Conservation (phyloP, 139 green algal genomes). For the Coelastrella sp. region DNA sequence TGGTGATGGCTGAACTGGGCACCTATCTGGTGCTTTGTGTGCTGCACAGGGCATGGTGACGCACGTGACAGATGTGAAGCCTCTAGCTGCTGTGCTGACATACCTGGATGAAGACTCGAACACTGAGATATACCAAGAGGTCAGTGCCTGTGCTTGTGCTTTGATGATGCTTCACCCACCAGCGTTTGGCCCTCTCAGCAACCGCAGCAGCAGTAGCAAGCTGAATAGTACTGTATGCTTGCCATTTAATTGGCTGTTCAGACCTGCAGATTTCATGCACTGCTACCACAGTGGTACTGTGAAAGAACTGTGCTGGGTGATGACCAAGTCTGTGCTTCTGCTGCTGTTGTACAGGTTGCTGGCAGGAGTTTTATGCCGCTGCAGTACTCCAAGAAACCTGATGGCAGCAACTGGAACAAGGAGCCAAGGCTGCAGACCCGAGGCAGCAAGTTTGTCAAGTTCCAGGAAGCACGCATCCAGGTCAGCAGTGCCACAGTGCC, state of each 20-base stretch:
- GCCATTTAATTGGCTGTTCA: neutral
- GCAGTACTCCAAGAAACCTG: slow-evolving; percentile 72
- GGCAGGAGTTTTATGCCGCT: slow-evolving; percentile 83
- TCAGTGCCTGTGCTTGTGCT: slow-evolving; percentile 46
- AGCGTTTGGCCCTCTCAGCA: neutral
- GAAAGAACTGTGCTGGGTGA: neutral
- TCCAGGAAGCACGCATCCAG: slow-evolving; percentile 90
- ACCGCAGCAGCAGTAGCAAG: neutral
- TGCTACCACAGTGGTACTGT: neutral
- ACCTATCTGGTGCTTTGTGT: neutral
- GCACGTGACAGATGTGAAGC: slow-evolving; percentile 94
- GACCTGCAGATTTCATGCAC: neutral
- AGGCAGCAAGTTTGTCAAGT: slow-evolving; percentile 95
- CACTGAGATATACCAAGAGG: slow-evolving; percentile 97
- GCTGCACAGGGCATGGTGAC: slow-evolving; percentile 88
- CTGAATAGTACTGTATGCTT: neutral
- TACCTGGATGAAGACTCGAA: slow-evolving; percentile 94
- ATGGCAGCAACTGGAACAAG: slow-evolving; percentile 82
- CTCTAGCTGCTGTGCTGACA: slow-evolving; percentile 90
- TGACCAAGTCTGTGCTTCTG: neutral
- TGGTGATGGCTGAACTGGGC: neutral
- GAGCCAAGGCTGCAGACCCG: slow-evolving; percentile 75
- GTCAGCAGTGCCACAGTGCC: slow-evolving; percentile 42
- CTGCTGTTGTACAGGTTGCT: neutral
- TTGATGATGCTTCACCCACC: neutral